phyloP scores from a whole-genome alignment of 129 eudicot species.

The Lonicera japonica region DNA sequence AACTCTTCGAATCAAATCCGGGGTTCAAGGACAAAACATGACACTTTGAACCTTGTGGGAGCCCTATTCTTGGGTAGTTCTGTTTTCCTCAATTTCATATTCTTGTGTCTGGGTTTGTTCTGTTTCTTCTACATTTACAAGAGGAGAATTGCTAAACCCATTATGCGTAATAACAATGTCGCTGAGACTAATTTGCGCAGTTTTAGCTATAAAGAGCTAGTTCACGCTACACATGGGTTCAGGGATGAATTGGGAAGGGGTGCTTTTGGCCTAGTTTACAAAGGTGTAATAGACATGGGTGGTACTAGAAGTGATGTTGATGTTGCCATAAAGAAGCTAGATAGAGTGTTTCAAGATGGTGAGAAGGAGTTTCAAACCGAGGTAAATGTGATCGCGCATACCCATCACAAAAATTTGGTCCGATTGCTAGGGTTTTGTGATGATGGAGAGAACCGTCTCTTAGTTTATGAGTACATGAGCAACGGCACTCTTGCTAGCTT shows the following conservation, averaged over 20 bases:
- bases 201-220: slow-evolving; percentile 42
- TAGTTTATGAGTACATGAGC: slow-evolving; percentile 38
- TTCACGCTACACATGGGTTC: slow-evolving; percentile 46
- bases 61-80: slow-evolving; percentile 35
- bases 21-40: not conserved
- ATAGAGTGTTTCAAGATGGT: slow-evolving; percentile 22
- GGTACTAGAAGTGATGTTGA: not conserved
- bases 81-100: slow-evolving; percentile 25
- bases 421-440: slow-evolving; percentile 25
- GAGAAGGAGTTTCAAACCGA: slow-evolving; percentile 44
- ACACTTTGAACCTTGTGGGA: slow-evolving; percentile 8
- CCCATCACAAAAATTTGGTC: slow-evolving; percentile 54
- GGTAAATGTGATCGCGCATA: slow-evolving; percentile 33
- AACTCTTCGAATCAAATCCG: not conserved
- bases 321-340: slow-evolving; percentile 44
- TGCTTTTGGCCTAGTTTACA: slow-evolving; percentile 42
- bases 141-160: slow-evolving; percentile 5
- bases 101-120: slow-evolving; percentile 35
- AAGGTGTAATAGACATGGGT: slow-evolving; percentile 22
- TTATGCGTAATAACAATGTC: slow-evolving; percentile 15
- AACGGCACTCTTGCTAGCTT: slow-evolving; percentile 45
- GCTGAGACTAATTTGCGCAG: slow-evolving; percentile 31
- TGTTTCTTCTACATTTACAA: slow-evolving; percentile 24
- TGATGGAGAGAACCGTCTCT: slow-evolving; percentile 17
- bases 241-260: slow-evolving; percentile 40